These are phyloP conservation scores for Mallotus nudiflorus DNA, from an alignment of 345 rosid species.

Conservation along the genomic window DNA sequence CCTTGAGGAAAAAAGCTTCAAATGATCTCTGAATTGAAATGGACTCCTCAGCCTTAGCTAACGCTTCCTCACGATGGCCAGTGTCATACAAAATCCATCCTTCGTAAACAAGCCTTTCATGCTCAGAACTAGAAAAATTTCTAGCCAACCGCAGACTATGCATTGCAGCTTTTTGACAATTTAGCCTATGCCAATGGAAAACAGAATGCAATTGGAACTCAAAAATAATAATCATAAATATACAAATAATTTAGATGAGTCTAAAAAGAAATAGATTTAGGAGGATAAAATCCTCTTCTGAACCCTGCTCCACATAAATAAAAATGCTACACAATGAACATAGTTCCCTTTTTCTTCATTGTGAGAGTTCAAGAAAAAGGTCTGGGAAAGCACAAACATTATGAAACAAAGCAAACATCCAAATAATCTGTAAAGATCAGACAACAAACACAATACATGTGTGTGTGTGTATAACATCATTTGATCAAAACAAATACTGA, in stretches of 20 bases:
- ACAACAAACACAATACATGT: not conserved
- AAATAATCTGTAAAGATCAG: not conserved
- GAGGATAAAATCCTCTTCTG: not conserved
- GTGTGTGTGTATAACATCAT: not conserved
- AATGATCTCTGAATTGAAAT: slow-evolving; percentile 86
- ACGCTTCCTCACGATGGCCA: slow-evolving; percentile 92
- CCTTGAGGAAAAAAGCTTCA: slow-evolving; percentile 97
- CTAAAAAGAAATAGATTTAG: not conserved
- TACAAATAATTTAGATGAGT: not conserved
- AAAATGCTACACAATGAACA: not conserved
- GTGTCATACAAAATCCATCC: slow-evolving; percentile 96
- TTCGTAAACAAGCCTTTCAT: slow-evolving; percentile 92
- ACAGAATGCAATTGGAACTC: not conserved
- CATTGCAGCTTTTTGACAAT: slow-evolving; percentile 96
- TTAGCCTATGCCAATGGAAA: slow-evolving; percentile 54
- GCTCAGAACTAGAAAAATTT: slow-evolving; percentile 72
- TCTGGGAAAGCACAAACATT: not conserved
- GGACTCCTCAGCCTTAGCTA: slow-evolving; percentile 90
- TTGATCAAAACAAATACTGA: not conserved
- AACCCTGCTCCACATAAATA: not conserved
- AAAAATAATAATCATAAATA: not conserved
- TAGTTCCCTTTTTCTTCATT: not conserved
- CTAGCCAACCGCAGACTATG: slow-evolving; percentile 81
- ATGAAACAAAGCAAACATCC: not conserved
- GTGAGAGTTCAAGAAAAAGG: not conserved